Base-by-base conservation (phyloP, 179 eudicot species). In the Silene vulgaris region DNA sequence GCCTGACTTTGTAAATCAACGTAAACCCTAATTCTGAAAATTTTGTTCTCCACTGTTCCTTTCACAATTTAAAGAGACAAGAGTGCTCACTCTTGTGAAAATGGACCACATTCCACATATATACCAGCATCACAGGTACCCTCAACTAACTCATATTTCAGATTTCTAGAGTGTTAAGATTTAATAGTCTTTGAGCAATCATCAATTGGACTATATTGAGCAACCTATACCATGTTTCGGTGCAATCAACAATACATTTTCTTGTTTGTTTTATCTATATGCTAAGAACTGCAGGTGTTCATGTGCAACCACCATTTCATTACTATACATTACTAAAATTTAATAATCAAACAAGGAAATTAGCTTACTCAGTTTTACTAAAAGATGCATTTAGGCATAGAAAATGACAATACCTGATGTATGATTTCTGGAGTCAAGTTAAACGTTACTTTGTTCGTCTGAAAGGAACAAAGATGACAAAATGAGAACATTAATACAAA, bases 341-440 rank as follows among this genome's bases (percentile, higher is more conserved):
- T n/a, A 17, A 76, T 54, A 45, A 35, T 6, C 32, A 52, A 69
- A 12, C 35, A 54, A n/a, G 17, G n/a, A 63, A 79, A 71, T 43
- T 14, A 16, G 20, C 5, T 17, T 61, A 59, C 37, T 17, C n/a
- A 69, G 37, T 26, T 65, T n/a, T 50, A 40, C 29, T 7, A 32
- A 43, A 12, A 35, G n/a, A 12, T 17, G 69, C 19, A 12, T 54
- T 59, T 26, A 28, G 17, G 67, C 35, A 45, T 32, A 45, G 17
- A 5, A 26, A 52, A n/a, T n/a, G 69, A 20, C 29, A 64, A 72
- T 85, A 89, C 99, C 99, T 95, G 99, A 81, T 88, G 97, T 83
- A 95, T 92, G 79, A 95, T 89, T 85, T 95, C 99, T 23, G 97
- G 97, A 8, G 99, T 89, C 91, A 95, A 84, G 84, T 81, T 90